phyloP scores from a whole-genome alignment of 176 grass and related monocot species.

The Cenchrus purpureus region DNA sequence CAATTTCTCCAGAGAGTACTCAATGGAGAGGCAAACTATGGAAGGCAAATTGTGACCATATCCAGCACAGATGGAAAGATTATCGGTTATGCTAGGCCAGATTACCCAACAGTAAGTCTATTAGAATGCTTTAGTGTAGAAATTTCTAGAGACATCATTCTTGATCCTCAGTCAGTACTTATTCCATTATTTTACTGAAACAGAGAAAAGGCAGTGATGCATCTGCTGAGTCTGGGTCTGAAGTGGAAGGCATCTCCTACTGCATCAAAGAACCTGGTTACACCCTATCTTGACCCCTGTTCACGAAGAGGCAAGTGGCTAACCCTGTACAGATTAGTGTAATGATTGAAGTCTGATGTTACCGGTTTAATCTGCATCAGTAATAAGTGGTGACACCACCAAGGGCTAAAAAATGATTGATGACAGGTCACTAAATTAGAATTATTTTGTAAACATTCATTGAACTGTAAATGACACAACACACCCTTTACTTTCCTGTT shows the following conservation, averaged over 20 bases:
- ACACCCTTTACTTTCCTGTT: not conserved
- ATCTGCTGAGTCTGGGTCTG: conserved; percentile 91
- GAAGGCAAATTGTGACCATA: conserved; percentile 94
- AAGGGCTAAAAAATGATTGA: not conserved
- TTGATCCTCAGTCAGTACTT: conserved; percentile 29
- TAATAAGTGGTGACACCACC: not conserved
- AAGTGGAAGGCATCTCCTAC: conserved; percentile 76
- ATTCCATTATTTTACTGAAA: conserved; percentile 42
- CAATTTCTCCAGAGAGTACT: conserved; percentile 72
- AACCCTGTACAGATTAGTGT: not conserved
- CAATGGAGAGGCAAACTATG: conserved; percentile 80
- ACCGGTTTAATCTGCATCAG: not conserved
- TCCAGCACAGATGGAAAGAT: conserved; percentile 81
- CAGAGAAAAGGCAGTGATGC: conserved; percentile 95
- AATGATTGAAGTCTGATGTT: conserved; percentile 5
- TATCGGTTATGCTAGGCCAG: conserved; percentile 72
- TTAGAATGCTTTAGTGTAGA: conserved; percentile 29
- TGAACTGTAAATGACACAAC: not conserved
- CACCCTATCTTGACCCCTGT: conserved; percentile 71
- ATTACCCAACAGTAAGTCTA: conserved; percentile 60
- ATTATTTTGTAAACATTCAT: not conserved
- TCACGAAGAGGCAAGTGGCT: conserved; percentile 81
- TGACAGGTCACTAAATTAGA: conserved; percentile 15
- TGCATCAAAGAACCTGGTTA: conserved; percentile 52
- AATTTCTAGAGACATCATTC: conserved; percentile 33